Evolutionary conservation across 208 protist species (phyloP).

Genomic region (Trichomonas tenax): DNA sequence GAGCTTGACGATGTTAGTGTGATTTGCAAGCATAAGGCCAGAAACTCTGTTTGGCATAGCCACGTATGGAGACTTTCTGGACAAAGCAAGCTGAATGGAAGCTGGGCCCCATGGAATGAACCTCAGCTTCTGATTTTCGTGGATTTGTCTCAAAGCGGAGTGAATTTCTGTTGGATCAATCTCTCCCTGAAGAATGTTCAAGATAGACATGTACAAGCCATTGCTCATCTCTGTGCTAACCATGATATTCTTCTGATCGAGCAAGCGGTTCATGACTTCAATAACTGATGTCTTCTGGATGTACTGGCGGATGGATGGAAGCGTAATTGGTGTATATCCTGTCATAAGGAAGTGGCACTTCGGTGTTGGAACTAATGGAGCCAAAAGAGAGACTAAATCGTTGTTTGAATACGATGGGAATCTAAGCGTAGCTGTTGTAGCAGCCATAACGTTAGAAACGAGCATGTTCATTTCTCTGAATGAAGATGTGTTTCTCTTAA

Average conservation of each 20-base stretch:
- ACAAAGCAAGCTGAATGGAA: constrained; percentile 65
- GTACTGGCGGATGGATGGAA: constrained; percentile 38
- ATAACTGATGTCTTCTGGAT: constrained; percentile 97
- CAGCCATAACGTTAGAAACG: constrained; percentile 90
- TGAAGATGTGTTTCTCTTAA: constrained; percentile 76
- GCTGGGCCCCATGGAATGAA: constrained; percentile 98
- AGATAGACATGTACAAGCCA: constrained; percentile 90
- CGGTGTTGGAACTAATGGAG: constrained; percentile 95
- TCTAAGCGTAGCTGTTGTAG: constrained; percentile 87
- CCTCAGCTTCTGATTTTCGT: constrained; percentile 72
- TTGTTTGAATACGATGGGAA: constrained; percentile 96
- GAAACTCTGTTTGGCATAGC: constrained; percentile 81
- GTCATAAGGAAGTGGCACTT: constrained; percentile 92
- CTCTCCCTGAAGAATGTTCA: constrained; percentile 98
- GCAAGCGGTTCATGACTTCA: constrained; percentile 94
- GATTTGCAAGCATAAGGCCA: constrained; percentile 96
- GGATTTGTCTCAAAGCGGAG: constrained; percentile 88
- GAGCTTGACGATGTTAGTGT: constrained; percentile 73
- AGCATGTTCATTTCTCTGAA: constrained; percentile 83
- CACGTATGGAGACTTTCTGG: constrained; percentile 81
- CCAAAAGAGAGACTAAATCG: constrained; percentile 82
- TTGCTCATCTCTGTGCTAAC: constrained; percentile 45
- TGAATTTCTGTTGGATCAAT: constrained; percentile 88
- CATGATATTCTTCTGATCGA: constrained; percentile 97
- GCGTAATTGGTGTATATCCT: constrained; percentile 85